Evolutionary conservation across 2,329 filamentous ascomycete species (phyloP), one percentile per base, ranked within the genome.

Genomic region (Alternaria burnsii): DNA sequence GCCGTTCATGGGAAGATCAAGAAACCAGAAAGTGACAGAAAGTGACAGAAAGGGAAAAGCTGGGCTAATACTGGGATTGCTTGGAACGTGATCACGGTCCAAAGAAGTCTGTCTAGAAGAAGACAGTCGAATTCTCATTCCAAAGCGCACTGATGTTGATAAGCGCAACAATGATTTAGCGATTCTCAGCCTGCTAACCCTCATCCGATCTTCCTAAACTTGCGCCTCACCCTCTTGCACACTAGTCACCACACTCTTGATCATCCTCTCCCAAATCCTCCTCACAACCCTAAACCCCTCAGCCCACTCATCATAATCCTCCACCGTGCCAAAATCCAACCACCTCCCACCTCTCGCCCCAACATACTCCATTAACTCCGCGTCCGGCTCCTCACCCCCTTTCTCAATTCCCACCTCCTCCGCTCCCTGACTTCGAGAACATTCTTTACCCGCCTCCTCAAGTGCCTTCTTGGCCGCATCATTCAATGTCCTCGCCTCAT

Each of bases 291-390:
- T 14, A 5, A 44, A 44, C 5, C 38, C 40, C n/a, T 30, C 26
- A n/a, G 18, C 22, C 59, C 52, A 55, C 22, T 54, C 50, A 8
- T 51, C 28, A n/a, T 38, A 55, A n/a, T 62, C 50, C 5, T 55
- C 59, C 4, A 58, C 55, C 11, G 24, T 14, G 38, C 46, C 38
- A 6, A 5, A 20, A 9, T 55, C 48, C n/a, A 65, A 12, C 67
- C 67, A 68, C 48, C 10, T 24, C 0, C 67, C 67, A 0, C 24
- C 16, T 16, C 38, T 41, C 14, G 46, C 50, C 4, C 59, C 63
- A 4, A 68, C 51, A 5, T 36, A 34, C 6, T 55, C 26, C 32
- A 62, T 58, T 4, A 34, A 26, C 5, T 46, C 28, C 0, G 28
- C 20, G 14, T 40, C 40, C 14, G 43, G 3, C 11, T 44, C 44